A percentile compares a stretch with the other conserved stretches of the same genome.
Conservation (phyloP, 2,329 filamentous ascomycete genomes). For the Colletotrichum sp. region DNA sequence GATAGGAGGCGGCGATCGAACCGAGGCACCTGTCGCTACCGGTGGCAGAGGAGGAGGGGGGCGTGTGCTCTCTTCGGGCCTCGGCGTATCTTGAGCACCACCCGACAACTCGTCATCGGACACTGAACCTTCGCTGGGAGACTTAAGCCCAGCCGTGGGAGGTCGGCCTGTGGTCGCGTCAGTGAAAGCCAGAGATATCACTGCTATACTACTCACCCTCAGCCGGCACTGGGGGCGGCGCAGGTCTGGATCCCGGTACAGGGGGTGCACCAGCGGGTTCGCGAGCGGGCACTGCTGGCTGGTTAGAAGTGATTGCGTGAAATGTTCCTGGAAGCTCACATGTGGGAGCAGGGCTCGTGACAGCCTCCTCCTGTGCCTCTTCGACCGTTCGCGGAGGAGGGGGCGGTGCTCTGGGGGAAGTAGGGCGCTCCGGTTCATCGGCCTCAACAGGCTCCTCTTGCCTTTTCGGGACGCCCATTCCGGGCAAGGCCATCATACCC, state of each 20-base stretch:
- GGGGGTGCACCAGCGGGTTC: slow-evolving; percentile 43
- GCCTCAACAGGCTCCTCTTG: slow-evolving; percentile 47
- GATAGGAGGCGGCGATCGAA: slow-evolving; percentile 37
- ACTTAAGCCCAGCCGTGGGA: slow-evolving; percentile 50
- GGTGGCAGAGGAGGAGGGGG: slow-evolving; percentile 46
- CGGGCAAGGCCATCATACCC: slow-evolving; percentile 70
- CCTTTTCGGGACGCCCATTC: slow-evolving; percentile 66
- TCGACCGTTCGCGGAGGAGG: slow-evolving; percentile 51
- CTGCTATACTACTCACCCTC: slow-evolving; percentile 57
- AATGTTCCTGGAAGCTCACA: slow-evolving; percentile 9
- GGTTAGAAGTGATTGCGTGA: slow-evolving; percentile 32
- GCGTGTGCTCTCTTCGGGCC: slow-evolving; percentile 9
- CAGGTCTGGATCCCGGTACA: slow-evolving; percentile 54
- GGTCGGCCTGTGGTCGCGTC: slow-evolving; percentile 59
- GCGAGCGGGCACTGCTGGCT: slow-evolving; percentile 34
- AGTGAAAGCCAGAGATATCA: neutral
- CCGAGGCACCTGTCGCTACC: slow-evolving; percentile 5
- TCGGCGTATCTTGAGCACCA: slow-evolving; percentile 23
- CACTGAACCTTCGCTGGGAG: slow-evolving; percentile 79
- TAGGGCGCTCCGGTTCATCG: slow-evolving; percentile 51
- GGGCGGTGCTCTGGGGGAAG: slow-evolving; percentile 43
- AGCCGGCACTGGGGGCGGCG: slow-evolving; percentile 61
- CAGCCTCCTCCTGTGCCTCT: slow-evolving; percentile 41
- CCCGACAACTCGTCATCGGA: slow-evolving; percentile 86
- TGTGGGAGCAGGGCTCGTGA: slow-evolving; percentile 5